A percentile compares a stretch with the other conserved stretches of the same genome.
Conservation (phyloP, 306 rosid species). For the Glycine tomentella region DNA sequence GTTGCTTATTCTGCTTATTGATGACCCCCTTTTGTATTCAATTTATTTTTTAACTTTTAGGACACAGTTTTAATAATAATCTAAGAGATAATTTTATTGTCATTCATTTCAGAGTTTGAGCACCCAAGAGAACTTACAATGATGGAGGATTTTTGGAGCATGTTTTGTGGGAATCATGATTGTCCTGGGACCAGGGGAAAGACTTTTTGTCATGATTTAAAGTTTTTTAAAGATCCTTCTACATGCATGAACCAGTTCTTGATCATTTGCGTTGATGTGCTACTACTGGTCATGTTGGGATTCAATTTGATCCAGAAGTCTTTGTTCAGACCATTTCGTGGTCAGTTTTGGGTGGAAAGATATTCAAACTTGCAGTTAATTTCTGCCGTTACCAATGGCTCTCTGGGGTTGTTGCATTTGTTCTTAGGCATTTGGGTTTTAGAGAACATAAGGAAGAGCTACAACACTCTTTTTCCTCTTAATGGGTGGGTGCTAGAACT, state of each 20-base stretch:
- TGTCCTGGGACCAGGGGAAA: background rate
- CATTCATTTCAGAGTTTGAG: background rate
- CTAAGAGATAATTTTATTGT: background rate
- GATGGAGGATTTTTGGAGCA: background rate
- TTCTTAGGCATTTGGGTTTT: background rate
- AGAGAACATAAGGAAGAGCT: background rate
- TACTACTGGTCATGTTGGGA: background rate
- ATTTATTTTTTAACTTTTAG: too few relatives aligned
- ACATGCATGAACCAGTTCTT: background rate
- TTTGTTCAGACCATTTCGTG: background rate
- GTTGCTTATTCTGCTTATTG: too few relatives aligned
- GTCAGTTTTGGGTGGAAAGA: background rate
- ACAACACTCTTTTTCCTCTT: background rate
- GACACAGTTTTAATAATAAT: background rate
- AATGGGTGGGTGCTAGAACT: background rate
- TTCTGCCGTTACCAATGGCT: background rate
- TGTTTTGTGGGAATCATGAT: background rate
- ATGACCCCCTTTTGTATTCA: too few relatives aligned
- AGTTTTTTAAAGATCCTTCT: background rate
- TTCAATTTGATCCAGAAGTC: background rate
- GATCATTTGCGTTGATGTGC: background rate
- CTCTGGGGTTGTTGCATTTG: background rate
- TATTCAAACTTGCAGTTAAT: background rate
- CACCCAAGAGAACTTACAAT: background rate
- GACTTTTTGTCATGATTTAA: background rate